Percentiles rank a stretch among this genome's conserved stretches.
These are phyloP conservation scores for Vararia minispora DNA, from an alignment of 768 basidiomycete genomes.

Conservation along the genomic window DNA sequence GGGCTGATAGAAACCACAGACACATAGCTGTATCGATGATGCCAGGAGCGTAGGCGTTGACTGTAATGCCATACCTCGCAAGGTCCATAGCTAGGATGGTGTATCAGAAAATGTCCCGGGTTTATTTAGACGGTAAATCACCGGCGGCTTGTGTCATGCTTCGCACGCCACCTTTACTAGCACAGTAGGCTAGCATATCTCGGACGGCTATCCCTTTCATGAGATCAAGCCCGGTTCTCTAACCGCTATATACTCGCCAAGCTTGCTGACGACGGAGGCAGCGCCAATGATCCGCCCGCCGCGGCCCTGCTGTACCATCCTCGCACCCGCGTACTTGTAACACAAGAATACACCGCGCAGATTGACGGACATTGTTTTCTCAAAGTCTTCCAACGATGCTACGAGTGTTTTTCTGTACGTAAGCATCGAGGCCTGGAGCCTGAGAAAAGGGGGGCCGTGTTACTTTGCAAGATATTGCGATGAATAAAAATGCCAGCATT, in stretches of 20 bases:
- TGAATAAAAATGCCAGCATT: constrained; percentile 6
- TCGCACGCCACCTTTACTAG: constrained; percentile 15
- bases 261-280: constrained; percentile 6
- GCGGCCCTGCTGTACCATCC: constrained; percentile 28
- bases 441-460: background rate
- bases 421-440: background rate
- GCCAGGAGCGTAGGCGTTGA: constrained; percentile 17
- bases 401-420: background rate
- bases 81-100: constrained; percentile 11
- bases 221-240: no score
- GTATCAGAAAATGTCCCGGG: no score
- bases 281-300: constrained; percentile 28
- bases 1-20: constrained; percentile 3
- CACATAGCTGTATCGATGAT: constrained; percentile 10
- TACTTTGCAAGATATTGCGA: constrained; percentile 14
- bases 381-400: no score
- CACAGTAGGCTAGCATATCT: constrained; percentile 5
- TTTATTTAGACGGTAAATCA: no score
- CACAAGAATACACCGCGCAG: constrained; percentile 24
- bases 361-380: constrained; percentile 22
- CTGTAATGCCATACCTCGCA: constrained; percentile 13
- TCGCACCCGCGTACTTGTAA: constrained; percentile 27
- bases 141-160: constrained; percentile 15
- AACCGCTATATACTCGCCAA: background rate
- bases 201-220: background rate